phyloP scores from a whole-genome alignment of 192 early-diverging fungal species.

The Gorgonomyces haynaldii region DNA sequence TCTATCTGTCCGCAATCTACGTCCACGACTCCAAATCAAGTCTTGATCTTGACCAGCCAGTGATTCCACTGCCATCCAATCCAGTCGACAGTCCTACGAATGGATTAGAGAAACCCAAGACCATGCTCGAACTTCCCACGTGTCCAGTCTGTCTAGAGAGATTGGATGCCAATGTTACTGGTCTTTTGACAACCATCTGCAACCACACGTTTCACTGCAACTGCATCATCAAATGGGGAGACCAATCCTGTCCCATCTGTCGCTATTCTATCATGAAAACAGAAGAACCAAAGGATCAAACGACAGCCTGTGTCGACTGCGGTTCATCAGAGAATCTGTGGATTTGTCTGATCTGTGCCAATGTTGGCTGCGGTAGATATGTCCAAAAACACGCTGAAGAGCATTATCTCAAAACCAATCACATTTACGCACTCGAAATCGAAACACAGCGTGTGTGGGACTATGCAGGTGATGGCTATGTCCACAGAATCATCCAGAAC shows the following conservation, averaged over 20 bases:
- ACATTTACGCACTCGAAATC: constrained; percentile 84
- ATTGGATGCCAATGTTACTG: constrained; percentile 82
- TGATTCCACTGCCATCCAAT: constrained; percentile 48
- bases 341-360: constrained; percentile 95
- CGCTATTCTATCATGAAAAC: constrained; percentile 41
- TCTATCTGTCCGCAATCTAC: no score
- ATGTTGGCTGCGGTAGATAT: constrained; percentile 93
- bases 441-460: constrained; percentile 98
- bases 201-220: constrained; percentile 92
- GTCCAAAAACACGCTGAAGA: constrained; percentile 75
- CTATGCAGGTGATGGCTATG: constrained; percentile 92
- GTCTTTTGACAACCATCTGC: constrained; percentile 82
- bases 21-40: no score
- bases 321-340: constrained; percentile 69
- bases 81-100: background rate
- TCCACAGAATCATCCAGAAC: constrained; percentile 90
- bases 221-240: constrained; percentile 86
- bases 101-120: background rate
- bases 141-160: constrained; percentile 96
- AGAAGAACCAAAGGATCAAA: constrained; percentile 11
- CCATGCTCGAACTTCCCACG: constrained; percentile 65
- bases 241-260: constrained; percentile 82
- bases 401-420: constrained; percentile 74
- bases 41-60: constrained; percentile 48
- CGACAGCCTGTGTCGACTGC: constrained; percentile 64